Conservation (phyloP, 768 basidiomycete species). For the Paxillus ammoniavirescens region DNA sequence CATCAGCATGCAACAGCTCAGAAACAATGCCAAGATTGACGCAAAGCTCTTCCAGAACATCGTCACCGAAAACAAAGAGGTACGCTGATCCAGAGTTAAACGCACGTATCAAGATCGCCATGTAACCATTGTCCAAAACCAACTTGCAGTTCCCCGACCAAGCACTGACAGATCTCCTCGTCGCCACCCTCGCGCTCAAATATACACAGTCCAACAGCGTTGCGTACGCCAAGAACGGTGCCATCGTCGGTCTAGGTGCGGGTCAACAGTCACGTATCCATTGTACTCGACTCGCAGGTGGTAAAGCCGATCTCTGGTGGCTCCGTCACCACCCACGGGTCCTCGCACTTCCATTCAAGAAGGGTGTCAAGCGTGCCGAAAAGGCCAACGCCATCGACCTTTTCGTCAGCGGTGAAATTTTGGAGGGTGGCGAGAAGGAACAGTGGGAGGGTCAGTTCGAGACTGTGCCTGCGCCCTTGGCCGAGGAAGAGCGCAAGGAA, state of each 20-base stretch:
- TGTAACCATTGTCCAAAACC: background rate
- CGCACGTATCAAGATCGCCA: background rate
- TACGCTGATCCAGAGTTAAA: slow-evolving; percentile 32
- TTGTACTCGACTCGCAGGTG: slow-evolving; percentile 96
- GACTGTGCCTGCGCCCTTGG: slow-evolving; percentile 60
- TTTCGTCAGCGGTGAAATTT: slow-evolving; percentile 85
- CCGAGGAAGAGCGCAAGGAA: slow-evolving; percentile 64
- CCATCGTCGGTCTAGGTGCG: slow-evolving; percentile 93
- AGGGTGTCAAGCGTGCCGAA: slow-evolving; percentile 95
- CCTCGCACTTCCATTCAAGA: slow-evolving; percentile 91
- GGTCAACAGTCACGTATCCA: slow-evolving; percentile 99
- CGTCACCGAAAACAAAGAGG: slow-evolving; percentile 86
- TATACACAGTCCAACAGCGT: slow-evolving; percentile 99
- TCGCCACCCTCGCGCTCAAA: slow-evolving; percentile 94
- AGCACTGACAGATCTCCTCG: slow-evolving; percentile 87
- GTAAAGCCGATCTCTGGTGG: slow-evolving; percentile 99
- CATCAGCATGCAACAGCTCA: slow-evolving; percentile 81
- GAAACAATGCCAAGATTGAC: slow-evolving; percentile 90
- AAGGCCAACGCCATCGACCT: slow-evolving; percentile 98
- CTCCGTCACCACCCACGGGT: slow-evolving; percentile 95
- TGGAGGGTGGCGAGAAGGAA: slow-evolving; percentile 84
- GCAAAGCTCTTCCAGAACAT: slow-evolving; percentile 78
- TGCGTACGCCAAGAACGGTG: slow-evolving; percentile 88
- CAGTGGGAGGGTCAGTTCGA: slow-evolving; percentile 94
- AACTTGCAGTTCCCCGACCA: slow-evolving; percentile 60